Evolutionary conservation across 2,329 filamentous ascomycete genomes (phyloP).

Genomic region (Emericellopsis atlantica): DNA sequence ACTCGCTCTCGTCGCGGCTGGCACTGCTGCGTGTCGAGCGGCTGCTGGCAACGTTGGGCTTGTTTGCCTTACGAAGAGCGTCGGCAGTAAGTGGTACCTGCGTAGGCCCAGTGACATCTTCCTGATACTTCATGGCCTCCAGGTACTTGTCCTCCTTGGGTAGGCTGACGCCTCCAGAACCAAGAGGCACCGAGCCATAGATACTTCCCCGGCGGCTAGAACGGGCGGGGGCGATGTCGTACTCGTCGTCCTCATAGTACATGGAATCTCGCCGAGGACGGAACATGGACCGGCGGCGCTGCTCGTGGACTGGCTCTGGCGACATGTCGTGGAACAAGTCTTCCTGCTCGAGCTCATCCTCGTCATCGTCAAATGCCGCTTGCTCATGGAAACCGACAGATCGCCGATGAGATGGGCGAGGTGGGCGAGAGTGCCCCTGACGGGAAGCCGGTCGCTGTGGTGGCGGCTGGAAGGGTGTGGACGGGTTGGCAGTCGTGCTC

Average conservation of each 20-base stretch:
- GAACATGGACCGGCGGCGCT: constrained; percentile 15
- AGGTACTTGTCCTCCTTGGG: constrained; percentile 25
- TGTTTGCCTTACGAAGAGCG: constrained; percentile 35
- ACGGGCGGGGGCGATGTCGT: constrained; percentile 21
- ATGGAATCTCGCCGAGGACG: constrained; percentile 20
- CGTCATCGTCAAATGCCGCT: constrained; percentile 22
- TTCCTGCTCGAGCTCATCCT: constrained; percentile 6
- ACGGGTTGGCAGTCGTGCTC: constrained; percentile 4
- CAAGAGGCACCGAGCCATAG: constrained; percentile 21
- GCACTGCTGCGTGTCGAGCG: constrained; percentile 44
- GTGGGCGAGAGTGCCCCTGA: constrained; percentile 16
- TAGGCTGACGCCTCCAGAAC: constrained; percentile 18
- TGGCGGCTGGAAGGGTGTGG: constrained; percentile 15
- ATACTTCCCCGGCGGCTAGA: constrained; percentile 24
- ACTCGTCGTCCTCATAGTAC: constrained; percentile 23
- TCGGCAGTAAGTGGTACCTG: constrained; percentile 41
- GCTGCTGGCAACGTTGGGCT: constrained; percentile 33
- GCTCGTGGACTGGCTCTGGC: constrained; percentile 18
- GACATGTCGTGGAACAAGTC: constrained; percentile 25
- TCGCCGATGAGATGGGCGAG: constrained; percentile 10
- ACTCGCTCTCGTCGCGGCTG: constrained; percentile 53
- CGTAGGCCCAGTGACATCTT: constrained; percentile 23
- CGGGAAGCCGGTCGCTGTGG: constrained; percentile 9
- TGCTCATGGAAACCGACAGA: constrained; percentile 18
- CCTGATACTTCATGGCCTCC: constrained; percentile 19